Base-by-base conservation (phyloP, 106 monocot genomes). In the Xerophyta viscosa region DNA sequence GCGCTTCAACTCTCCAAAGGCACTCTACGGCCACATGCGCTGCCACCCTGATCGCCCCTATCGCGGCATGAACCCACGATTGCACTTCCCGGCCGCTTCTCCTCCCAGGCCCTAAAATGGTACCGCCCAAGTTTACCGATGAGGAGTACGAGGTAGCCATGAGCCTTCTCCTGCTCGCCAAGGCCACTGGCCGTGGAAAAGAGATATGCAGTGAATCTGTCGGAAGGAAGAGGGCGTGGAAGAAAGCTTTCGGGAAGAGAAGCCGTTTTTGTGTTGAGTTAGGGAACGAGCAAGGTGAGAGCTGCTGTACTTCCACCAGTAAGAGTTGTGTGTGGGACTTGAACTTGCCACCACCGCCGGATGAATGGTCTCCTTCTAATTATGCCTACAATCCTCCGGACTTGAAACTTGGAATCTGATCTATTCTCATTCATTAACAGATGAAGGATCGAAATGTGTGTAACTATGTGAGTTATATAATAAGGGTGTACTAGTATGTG, bases 1-100 rank as follows among this genome's bases (percentile, higher is more conserved):
- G n/a, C 43, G 43, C 14, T 44, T 44, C n/a, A 8, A 4, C 3
- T 44, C 43, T 3, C 15, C 43, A 3, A 44, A 44, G 43, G 43
- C 43, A 3, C 43, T 44, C n/a, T 44, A 44, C 43, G 43, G 43
- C 14, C 43, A 44, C 43, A 44, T 44, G 43, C 43, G 43, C 9
- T 44, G 43, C n/a, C 43, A 44, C 43, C 43, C 43, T 17, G 43
- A 92, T 27, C 69, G 92, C 23, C 65, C 60, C 15, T 87, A 77
- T 73, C 64, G 87, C n/a, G 92, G 92, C 9, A 87, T 92, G 66
- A 80, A 66, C 27, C 81, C 77, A 0, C 86, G 73, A 0, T 33
- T 43, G 2, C 46, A 56, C n/a, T 23, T 62, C 66, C 54, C 45
- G 30, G 6, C 19, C 30, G 15, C 57, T 22, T 44, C 8, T 44